Evolutionary conservation across 805 yeast genomes (phyloP).

Genomic region (Schizosaccharomyces octosporus): DNA sequence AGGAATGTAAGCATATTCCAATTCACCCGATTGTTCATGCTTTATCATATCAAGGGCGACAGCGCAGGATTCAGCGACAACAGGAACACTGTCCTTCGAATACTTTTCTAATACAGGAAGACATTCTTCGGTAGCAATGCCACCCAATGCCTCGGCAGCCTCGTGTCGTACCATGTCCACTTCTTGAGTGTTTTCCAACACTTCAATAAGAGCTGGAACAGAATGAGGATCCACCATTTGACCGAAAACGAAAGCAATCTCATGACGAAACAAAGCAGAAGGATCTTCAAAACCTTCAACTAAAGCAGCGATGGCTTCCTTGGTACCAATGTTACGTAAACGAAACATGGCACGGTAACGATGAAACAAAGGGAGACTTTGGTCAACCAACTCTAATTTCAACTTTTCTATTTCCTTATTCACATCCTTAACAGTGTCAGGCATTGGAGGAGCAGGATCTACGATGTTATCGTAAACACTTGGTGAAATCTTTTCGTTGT

Average conservation of each 20-base stretch:
- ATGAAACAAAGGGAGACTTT: conserved; percentile 56
- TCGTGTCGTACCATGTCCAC: conserved; percentile 99
- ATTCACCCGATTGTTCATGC: conserved; percentile 62
- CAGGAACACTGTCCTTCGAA: conserved; percentile 58
- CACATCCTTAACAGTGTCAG: conserved; percentile 12
- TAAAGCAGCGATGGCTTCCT: conserved; percentile 77
- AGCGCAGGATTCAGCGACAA: conserved; percentile 87
- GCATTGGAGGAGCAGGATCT: conserved; percentile 96
- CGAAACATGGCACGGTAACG: conserved; percentile 97
- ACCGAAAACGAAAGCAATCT: conserved; percentile 94
- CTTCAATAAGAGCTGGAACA: conserved; percentile 66
- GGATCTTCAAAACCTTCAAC: conserved; percentile 77
- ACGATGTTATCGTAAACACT: conserved; percentile 28
- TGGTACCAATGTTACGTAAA: conserved; percentile 77
- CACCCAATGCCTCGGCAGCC: conserved; percentile 95
- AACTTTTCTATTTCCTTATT: conserved; percentile 32
- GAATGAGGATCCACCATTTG: conserved; percentile 84
- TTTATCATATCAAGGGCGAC: conserved; percentile 97
- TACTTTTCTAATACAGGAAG: conserved; percentile 64
- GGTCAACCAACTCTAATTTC: conserved; percentile 47
- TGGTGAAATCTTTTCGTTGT: conserved; percentile 50
- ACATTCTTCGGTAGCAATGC: conserved; percentile 89
- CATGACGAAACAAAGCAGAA: conserved; percentile 88
- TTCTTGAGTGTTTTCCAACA: conserved; percentile 49
- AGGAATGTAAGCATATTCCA: conserved; percentile 28